Base-by-base conservation (phyloP, 345 rosid genomes). In the Lenwebbia sp. region DNA sequence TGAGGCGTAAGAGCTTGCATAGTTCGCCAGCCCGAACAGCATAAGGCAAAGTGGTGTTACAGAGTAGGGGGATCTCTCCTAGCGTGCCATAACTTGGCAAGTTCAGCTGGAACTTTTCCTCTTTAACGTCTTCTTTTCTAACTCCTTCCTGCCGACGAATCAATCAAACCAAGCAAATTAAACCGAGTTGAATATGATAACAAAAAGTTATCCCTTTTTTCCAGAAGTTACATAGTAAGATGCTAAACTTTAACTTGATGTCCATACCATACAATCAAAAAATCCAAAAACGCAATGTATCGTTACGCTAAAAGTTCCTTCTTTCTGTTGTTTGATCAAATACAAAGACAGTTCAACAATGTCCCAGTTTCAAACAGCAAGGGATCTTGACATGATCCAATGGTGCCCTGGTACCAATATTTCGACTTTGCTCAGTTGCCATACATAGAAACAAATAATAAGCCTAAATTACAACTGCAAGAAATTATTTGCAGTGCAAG, bases 11-110 rank as follows among this genome's bases (percentile, higher is more conserved):
- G 55, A 95, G 88, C 91, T 88, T 90, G 87, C 95, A 95, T 15
- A 93, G 88, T 84, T 95, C 95, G 23, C 91, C 47, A 75, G 90
- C 99, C 86, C 90, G 90, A 86, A 94, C 88, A 1, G 95, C 90
- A 85, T 85, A 90, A 84, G 95, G 92, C 88, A 94, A 93, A 88
- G 94, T 93, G 84, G 92, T 90, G 62, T 93, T 94, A 92, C 96
- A 94, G 17, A 95, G 92, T 83, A 96, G 92, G 41, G 98, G 91
- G 87, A 93, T 88, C 89, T 93, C 98, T 15, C 98, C 96, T 86
- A 95, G 92, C 5, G 98, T 92, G 82, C 91, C 85, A 83, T 92
- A 82, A 25, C 90, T 52, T 55, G 86, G 89, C 37, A 90, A 89
- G 65, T 13, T 58, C 75, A n/a, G 54, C 22, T 86, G 85, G 84